Base-by-base conservation (phyloP, 768 basidiomycete genomes). In the Jaapia argillacea region DNA sequence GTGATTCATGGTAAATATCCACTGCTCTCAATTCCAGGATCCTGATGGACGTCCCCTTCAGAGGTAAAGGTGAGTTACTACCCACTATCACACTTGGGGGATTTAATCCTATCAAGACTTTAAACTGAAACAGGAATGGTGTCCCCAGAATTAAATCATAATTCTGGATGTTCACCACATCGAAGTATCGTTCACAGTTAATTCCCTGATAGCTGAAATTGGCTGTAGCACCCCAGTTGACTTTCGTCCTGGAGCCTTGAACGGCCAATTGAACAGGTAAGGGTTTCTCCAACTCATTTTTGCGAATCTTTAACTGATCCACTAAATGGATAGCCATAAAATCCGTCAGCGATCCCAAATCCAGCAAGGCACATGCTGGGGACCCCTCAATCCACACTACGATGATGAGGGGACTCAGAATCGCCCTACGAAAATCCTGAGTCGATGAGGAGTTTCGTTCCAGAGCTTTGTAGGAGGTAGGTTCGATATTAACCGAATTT, bases 221-320 rank as follows among this genome's bases (percentile, higher is more conserved):
- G 0, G 50, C 64, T 3, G 24, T 43, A 0, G 58, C 48, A 0
- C 52, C 38, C 20, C 24, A 54, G 40, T 64, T 70, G 0, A 73
- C 53, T 40, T 63, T 62, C 0, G 66, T 58, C 0, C 60, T 39
- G 0, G 70, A 72, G 0, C 69, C 72, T 24, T 66, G 61, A 0
- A 67, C 63, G 0, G 69, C 70, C 0, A 75, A 49, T 27, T 44
- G 6, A 33, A 31, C 4, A 42, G 14, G 42, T 14, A 55, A 20
- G 4, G 49, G 53, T 39, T 52, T 52, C 22, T 41, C 45, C 12
- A 53, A 40, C 16, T 36, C 26, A 5, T 23, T n/a, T 5, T 26
- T 2, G 24, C 36, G 10, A 20, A 54, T 24, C 28, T 44, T 48
- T 3, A 58, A 33, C 43, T 56, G 51, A 20, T 54, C 45, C 6